These are phyloP conservation scores for Xylaria scruposa DNA, from an alignment of 495 filamentous ascomycete species.

Conservation along the genomic window DNA sequence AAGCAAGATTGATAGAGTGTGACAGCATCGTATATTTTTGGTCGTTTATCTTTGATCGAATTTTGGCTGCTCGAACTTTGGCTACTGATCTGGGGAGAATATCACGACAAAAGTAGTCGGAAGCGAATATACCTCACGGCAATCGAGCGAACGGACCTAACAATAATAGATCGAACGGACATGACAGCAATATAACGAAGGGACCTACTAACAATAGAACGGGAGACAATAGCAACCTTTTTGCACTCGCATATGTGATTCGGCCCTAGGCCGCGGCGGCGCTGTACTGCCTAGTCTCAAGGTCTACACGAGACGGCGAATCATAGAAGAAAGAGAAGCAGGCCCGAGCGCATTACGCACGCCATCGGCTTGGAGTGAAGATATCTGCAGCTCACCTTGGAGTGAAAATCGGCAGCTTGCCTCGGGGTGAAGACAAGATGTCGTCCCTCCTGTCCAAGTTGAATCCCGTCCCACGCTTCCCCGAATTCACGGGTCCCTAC, in stretches of 20 bases:
- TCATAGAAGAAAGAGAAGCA: background rate
- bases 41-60: no score
- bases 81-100: no score
- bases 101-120: background rate
- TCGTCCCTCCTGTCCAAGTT: conserved; percentile 45
- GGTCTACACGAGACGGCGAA: background rate
- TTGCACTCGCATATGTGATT: background rate
- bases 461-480: conserved; percentile 68
- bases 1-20: background rate
- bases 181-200: no score
- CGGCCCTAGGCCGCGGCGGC: background rate
- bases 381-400: no score
- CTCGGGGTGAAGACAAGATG: conserved; percentile 12
- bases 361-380: background rate
- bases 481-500: conserved; percentile 73
- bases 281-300: no score
- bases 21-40: background rate
- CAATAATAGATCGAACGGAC: no score
- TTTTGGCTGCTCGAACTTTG: background rate
- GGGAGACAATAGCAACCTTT: background rate
- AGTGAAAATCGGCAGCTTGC: conserved; percentile 22
- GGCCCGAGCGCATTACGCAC: background rate
- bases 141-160: no score
- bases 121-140: background rate
- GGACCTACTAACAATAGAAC: no score